Conservation (phyloP, 2,329 filamentous ascomycete species). For the Aspergillus fijiensis region DNA sequence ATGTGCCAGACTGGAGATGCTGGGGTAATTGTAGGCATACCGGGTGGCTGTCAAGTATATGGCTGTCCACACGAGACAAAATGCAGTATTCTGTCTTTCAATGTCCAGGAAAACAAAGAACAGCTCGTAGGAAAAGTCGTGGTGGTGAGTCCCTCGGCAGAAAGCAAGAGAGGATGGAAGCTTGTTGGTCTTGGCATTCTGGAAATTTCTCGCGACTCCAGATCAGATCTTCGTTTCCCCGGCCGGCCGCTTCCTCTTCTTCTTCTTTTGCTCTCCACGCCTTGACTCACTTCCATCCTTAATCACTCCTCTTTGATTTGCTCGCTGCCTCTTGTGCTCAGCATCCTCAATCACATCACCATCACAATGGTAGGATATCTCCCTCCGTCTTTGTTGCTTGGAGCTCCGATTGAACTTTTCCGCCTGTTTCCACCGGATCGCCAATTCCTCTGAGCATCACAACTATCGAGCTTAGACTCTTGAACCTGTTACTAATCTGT, state of each 20-base stretch:
- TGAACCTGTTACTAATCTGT: not conserved
- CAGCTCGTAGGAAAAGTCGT: not conserved
- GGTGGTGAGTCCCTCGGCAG: constrained; percentile 33
- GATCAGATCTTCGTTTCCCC: constrained; percentile 35
- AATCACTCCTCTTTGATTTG: constrained; percentile 4
- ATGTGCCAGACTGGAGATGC: not conserved
- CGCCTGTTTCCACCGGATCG: not conserved
- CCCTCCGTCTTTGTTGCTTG: not conserved
- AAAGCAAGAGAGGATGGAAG: constrained; percentile 21
- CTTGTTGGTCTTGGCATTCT: constrained; percentile 44
- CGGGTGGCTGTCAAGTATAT: not conserved
- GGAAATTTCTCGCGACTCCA: constrained; percentile 44
- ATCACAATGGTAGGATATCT: constrained; percentile 28
- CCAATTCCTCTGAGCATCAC: not conserved
- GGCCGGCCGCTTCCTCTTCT: constrained; percentile 30
- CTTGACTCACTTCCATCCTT: constrained; percentile 19
- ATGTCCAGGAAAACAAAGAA: not conserved
- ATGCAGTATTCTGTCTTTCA: not conserved
- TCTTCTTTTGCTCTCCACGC: constrained; percentile 28
- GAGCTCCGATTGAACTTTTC: constrained; percentile 13
- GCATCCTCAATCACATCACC: constrained; percentile 8
- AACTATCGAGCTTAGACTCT: not conserved
- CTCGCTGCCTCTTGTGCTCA: constrained; percentile 12
- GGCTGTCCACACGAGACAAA: not conserved
- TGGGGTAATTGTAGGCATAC: not conserved